These are phyloP conservation scores for Hypoxylon subgilvum DNA, from an alignment of 495 filamentous ascomycete species.

Conservation along the genomic window DNA sequence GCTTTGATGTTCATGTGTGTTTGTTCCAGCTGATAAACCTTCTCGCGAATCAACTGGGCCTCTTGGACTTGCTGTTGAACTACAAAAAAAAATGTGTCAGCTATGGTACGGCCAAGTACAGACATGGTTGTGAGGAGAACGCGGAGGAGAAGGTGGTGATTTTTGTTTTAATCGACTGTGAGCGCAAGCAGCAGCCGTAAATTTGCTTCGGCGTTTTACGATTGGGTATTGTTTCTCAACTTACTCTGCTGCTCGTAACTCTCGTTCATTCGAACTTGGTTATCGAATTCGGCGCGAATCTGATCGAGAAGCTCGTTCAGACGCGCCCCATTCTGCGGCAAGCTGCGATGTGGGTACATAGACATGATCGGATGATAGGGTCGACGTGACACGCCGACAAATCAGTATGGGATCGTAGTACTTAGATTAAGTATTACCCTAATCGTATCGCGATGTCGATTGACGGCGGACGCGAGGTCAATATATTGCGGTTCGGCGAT, in stretches of 20 bases:
- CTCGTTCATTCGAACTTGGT: constrained; percentile 72
- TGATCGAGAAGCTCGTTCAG: constrained; percentile 90
- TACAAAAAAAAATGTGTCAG: no score
- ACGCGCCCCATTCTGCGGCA: constrained; percentile 68
- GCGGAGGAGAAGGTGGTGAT: no score
- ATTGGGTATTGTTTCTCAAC: constrained; percentile 44
- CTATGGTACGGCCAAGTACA: no score
- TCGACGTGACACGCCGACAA: constrained; percentile 12
- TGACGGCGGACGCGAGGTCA: background rate
- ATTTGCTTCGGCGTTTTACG: no score
- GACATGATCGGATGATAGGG: constrained; percentile 53
- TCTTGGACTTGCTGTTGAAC: constrained; percentile 87
- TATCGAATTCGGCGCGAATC: constrained; percentile 88
- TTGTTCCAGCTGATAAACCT: constrained; percentile 89
- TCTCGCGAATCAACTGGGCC: constrained; percentile 88
- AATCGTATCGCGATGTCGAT: constrained; percentile 6
- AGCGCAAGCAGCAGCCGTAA: background rate
- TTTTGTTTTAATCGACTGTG: background rate
- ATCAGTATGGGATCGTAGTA: background rate
- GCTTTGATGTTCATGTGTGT: constrained; percentile 82
- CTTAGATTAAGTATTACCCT: background rate
- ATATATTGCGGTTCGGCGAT: constrained; percentile 6
- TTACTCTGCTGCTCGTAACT: constrained; percentile 90
- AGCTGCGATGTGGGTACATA: constrained; percentile 93
- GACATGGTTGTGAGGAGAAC: no score